Evolutionary conservation across 2,329 filamentous ascomycete genomes (phyloP), one percentile per base, ranked within the genome.

Genomic region (Fusarium sp.): DNA sequence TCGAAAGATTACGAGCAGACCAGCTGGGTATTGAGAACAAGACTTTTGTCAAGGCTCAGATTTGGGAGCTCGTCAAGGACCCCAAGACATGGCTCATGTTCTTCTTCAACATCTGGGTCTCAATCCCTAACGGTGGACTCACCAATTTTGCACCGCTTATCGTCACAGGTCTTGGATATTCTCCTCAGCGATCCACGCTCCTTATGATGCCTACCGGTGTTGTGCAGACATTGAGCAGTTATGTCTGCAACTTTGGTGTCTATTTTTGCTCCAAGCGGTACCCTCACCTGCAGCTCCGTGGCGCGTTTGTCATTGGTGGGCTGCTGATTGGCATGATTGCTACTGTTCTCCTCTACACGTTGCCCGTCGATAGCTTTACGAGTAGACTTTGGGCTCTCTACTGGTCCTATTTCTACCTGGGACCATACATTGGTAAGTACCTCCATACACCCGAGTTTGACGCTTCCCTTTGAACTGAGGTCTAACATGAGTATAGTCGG

Each of bases 61-160:
- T 86, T 41, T 77, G 78, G 8, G 85, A 87, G 70, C 82, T 82
- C 1, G 65, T 84, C 0, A 64, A 75, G 6, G 88, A 90, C 68
- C 85, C 87, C 0, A 89, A 90, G 78, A 88, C 87, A 0, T 90
- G 87, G 87, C 82, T 89, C 23, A 76, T 90, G 12, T 88, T 88
- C 65, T 66, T 88, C 4, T 81, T 89, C 16, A 80, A 83, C 15
- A 67, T 88, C 9, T 44, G 53, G 36, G 55, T 64, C 15, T 64
- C 61, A 3, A 60, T 64, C 34, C 61, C 61, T 7, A 64, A 64
- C 16, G 61, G 61, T 2, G 61, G 61, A 9, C 39, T 64, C 5
- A 60, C 61, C 30, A 64, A 64, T 37, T 64, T 64, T 31, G 40
- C 61, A 6, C 61, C 61, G 27, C 55, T 64, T 6, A 51, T 64